Base-by-base conservation (phyloP, 1,284 basidiomycete species). In the Trametes versicolor region DNA sequence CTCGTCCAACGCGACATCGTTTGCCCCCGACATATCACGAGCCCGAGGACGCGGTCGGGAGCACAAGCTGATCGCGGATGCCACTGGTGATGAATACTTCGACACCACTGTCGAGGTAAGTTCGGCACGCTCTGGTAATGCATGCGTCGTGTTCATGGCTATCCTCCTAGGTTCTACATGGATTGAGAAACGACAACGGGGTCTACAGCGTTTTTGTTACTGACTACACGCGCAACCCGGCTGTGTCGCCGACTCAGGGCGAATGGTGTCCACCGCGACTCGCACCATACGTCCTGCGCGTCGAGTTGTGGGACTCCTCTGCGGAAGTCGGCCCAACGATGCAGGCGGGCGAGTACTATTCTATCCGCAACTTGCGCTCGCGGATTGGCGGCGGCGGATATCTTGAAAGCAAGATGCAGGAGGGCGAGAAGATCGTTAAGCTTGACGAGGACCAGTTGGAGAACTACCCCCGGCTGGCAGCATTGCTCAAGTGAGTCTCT, bases 101-200 rank as follows among this genome's bases (percentile, higher is more conserved):
- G 81, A 92, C 65, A 90, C 88, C 64, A 90, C 88, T 0, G 81
- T 90, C 8, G 86, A 91, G 81, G 90, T 90, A 65, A 68, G 81
- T 37, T 0, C 39, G 32, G 1, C 12, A n/a, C 34, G 7, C n/a
- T 47, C 4, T 15, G 45, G 5, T 4, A 21, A 23, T 0, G 12
- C n/a, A 2, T 4, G 19, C 19, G 25, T 47, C 1, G 25, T n/a
- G 19, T 29, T 67, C 21, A 51, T 19, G 27, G 10, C 19, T 15
- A n/a, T 32, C 19, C 32, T 52, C 41, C 0, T 65, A 91, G 89
- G 77, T 90, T 23, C 65, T 90, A 4, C 74, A 83, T 58, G 82
- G 78, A 1, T 78, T 82, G 54, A 39, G 68, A 37, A 82, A 80
- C 54, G 69, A 77, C 8, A 73, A 76, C 56, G 72, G 69, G 15